Percentiles rank a stretch among this genome's conserved stretches.
phyloP scores from a whole-genome alignment of 2,329 filamentous ascomycete species.

The Trichophyton schoenleinii region DNA sequence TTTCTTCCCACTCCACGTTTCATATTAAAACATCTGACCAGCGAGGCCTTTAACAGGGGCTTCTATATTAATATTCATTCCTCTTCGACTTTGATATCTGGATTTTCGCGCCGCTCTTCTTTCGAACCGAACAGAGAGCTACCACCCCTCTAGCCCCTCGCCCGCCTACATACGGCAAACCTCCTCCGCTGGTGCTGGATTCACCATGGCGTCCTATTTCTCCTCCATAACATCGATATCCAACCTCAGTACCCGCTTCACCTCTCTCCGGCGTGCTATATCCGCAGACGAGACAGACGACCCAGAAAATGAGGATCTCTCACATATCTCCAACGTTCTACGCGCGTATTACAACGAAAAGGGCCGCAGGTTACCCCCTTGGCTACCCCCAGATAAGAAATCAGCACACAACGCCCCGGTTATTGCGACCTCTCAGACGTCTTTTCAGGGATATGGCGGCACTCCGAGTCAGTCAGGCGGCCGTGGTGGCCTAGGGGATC shows the following conservation, averaged over 20 bases:
- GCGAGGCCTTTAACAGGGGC: not conserved
- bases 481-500: conserved; percentile 43
- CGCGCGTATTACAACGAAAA: conserved; percentile 89
- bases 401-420: conserved; percentile 43
- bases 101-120: not conserved
- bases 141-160: not conserved
- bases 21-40: not conserved
- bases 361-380: conserved; percentile 63
- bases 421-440: conserved; percentile 41
- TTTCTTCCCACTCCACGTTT: not conserved
- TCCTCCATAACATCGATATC: conserved; percentile 48
- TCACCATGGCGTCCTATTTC: conserved; percentile 65
- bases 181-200: conserved; percentile 5
- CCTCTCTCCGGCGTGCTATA: conserved; percentile 41
- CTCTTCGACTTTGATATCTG: not conserved
- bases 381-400: conserved; percentile 87
- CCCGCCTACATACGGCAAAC: not conserved
- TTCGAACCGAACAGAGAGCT: not conserved
- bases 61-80: not conserved
- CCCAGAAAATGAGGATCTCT: conserved; percentile 60
- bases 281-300: conserved; percentile 32
- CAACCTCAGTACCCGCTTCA: conserved; percentile 45
- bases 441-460: conserved; percentile 30
- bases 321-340: conserved; percentile 85
- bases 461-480: conserved; percentile 20